Evolutionary conservation across 306 rosid species (phyloP).

Genomic region (Quercus dentata): DNA sequence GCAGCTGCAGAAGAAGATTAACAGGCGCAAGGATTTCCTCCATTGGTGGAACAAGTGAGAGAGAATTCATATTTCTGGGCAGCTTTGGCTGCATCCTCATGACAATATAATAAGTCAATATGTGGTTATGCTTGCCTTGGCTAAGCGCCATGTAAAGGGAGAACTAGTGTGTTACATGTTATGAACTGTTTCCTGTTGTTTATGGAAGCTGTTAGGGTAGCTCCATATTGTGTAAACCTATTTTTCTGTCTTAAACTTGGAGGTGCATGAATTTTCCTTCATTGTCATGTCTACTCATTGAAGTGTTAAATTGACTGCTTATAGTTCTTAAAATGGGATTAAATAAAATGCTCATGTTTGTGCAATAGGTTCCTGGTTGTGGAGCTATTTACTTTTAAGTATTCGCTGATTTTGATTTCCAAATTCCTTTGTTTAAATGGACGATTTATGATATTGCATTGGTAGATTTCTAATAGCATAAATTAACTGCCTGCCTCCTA

Average conservation of each 20-base stretch:
- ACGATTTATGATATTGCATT: not conserved
- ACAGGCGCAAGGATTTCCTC: conserved; percentile 96
- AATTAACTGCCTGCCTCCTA: not conserved
- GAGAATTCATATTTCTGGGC: conserved; percentile 22
- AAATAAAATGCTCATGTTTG: not conserved
- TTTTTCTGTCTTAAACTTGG: not conserved
- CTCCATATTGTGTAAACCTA: conserved; percentile 1
- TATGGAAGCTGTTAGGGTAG: conserved; percentile 8
- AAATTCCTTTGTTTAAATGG: not conserved
- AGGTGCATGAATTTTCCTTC: not conserved
- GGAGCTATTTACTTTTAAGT: not conserved
- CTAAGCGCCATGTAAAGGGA: conserved; percentile 38
- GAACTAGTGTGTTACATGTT: conserved; percentile 31
- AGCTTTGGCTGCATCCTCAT: conserved; percentile 34
- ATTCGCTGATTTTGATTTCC: not conserved
- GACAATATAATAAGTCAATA: conserved; percentile 32
- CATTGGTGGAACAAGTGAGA: conserved; percentile 96
- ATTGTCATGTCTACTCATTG: conserved; percentile 1
- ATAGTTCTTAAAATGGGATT: not conserved
- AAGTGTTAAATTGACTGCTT: not conserved
- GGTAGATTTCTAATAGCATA: not conserved
- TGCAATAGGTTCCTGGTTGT: not conserved
- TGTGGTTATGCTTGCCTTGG: conserved; percentile 36
- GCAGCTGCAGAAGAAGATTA: conserved; percentile 97
- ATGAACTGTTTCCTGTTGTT: conserved; percentile 16